Conservation (phyloP, 192 early-diverging fungal genomes). For the Bifiguratus adelaidae region DNA sequence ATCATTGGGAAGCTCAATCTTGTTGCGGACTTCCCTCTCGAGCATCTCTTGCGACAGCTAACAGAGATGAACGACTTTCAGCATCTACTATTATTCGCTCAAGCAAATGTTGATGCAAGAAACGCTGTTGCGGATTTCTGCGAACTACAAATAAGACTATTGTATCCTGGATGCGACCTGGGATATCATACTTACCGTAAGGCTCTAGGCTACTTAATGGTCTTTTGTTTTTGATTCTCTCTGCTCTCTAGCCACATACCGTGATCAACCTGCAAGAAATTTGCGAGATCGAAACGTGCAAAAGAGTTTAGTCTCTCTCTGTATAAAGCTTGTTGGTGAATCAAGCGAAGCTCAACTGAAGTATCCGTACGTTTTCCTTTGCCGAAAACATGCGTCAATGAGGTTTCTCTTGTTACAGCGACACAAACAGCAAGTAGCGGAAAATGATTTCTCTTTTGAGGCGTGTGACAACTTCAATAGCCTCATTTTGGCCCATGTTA, state of each 20-base stretch:
- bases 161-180: neutral
- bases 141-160: conserved; percentile 7
- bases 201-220: no score
- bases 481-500: no score
- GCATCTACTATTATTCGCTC: neutral
- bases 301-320: conserved; percentile 14
- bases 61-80: conserved; percentile 3
- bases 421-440: conserved; percentile 11
- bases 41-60: conserved; percentile 1
- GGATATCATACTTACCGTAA: neutral
- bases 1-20: conserved; percentile 8
- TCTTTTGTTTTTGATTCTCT: neutral
- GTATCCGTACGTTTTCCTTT: conserved; percentile 15
- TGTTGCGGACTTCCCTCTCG: conserved; percentile 5
- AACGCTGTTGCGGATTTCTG: conserved; percentile 1
- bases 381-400: conserved; percentile 11
- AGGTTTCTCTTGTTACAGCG: conserved; percentile 12
- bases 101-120: neutral
- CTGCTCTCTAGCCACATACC: neutral
- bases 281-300: conserved; percentile 14
- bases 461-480: conserved; percentile 18
- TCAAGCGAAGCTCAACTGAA: neutral
- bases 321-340: conserved; percentile 6
- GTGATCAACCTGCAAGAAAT: neutral
- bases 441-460: conserved; percentile 14